Evolutionary conservation across 768 basidiomycete genomes (phyloP).

Genomic region (Boletus speciosus): DNA sequence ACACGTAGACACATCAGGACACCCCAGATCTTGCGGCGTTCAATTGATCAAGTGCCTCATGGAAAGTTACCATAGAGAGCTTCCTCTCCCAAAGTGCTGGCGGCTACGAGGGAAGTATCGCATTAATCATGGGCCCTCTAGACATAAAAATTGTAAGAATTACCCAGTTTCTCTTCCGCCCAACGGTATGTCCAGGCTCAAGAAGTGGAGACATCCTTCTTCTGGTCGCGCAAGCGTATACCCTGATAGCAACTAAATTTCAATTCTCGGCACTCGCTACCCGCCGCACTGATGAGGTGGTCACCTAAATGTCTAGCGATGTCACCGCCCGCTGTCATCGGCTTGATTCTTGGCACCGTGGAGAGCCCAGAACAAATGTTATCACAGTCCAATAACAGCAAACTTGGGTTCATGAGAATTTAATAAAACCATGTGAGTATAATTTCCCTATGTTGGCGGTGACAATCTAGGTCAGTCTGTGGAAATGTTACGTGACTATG

Average conservation of each 20-base stretch:
- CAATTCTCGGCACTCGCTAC: background rate
- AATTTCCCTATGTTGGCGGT: background rate
- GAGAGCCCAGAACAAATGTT: background rate
- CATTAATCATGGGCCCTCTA: background rate
- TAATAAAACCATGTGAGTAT: constrained; percentile 1
- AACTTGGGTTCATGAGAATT: background rate
- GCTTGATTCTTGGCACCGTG: background rate
- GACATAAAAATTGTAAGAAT: background rate
- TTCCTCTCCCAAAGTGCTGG: background rate
- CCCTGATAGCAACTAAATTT: background rate
- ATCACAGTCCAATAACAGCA: background rate
- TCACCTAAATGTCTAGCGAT: background rate
- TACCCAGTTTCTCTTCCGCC: background rate
- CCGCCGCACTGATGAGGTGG: background rate
- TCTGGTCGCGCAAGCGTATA: background rate
- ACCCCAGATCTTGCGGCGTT: background rate
- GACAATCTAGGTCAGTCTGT: background rate
- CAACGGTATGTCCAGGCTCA: background rate
- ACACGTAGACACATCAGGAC: background rate
- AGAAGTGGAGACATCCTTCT: background rate
- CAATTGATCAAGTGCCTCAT: background rate
- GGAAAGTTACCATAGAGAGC: background rate
- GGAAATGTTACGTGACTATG: background rate
- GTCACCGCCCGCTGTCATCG: background rate
- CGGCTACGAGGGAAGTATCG: too few species aligned